Percentiles rank a stretch among this genome's conserved stretches.
These are phyloP conservation scores for Zygosaccharomyces lentus DNA, from an alignment of 805 yeast genomes.

Conservation along the genomic window DNA sequence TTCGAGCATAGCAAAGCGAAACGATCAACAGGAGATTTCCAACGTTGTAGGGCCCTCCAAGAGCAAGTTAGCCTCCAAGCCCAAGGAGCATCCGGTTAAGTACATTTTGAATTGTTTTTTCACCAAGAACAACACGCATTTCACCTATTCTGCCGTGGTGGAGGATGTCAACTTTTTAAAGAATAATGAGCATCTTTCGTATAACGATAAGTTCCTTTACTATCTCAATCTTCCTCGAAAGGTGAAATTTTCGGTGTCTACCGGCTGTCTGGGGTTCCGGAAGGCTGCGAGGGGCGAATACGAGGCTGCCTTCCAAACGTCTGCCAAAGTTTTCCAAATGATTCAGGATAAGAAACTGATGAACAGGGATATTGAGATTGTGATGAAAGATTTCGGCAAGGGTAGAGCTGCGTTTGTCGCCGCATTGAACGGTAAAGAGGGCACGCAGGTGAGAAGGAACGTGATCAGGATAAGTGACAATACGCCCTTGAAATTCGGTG, in stretches of 20 bases:
- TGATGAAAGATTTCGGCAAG: constrained; percentile 78
- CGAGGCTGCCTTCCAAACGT: constrained; percentile 87
- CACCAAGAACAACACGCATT: constrained; percentile 76
- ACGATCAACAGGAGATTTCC: constrained; percentile 12
- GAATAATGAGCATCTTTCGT: constrained; percentile 52
- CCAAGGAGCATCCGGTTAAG: constrained; percentile 42
- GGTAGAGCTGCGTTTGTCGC: constrained; percentile 83
- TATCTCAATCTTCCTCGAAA: constrained; percentile 77
- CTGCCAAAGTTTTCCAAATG: constrained; percentile 63
- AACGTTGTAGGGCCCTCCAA: constrained; percentile 16
- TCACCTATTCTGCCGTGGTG: constrained; percentile 67
- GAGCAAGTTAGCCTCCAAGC: constrained; percentile 10
- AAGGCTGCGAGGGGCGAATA: constrained; percentile 88
- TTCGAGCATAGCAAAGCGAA: constrained; percentile 16
- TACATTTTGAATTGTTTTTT: constrained; percentile 75
- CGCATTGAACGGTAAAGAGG: constrained; percentile 88
- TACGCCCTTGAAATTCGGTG: constrained; percentile 87
- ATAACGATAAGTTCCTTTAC: constrained; percentile 69
- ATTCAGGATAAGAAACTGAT: constrained; percentile 60
- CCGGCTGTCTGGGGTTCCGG: constrained; percentile 87
- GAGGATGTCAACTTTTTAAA: constrained; percentile 57
- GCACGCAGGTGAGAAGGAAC: constrained; percentile 58
- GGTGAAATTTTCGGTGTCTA: constrained; percentile 59
- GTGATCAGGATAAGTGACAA: constrained; percentile 70
- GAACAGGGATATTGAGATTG: constrained; percentile 65